A percentile compares a stretch with the other conserved stretches of the same genome.
phyloP scores from a whole-genome alignment of 768 basidiomycete species.

The Hydnomerulius pinastri region DNA sequence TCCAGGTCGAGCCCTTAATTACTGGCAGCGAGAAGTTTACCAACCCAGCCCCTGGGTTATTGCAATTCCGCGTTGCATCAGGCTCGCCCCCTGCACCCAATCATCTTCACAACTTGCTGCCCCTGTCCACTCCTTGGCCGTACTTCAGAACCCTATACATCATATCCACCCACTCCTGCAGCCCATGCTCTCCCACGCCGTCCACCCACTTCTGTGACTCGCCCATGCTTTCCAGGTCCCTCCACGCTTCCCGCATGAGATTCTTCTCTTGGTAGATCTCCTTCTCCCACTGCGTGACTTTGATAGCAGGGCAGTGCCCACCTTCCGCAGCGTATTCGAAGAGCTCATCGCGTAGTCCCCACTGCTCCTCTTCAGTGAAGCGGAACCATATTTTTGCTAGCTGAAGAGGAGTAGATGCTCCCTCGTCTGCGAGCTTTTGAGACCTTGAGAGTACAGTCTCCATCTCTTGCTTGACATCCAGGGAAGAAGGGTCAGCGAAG shows the following conservation, averaged over 20 bases:
- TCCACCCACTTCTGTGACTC: constrained; percentile 61
- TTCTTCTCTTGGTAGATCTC: constrained; percentile 52
- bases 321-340: constrained; percentile 46
- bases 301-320: constrained; percentile 29
- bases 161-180: constrained; percentile 62
- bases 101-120: neutral
- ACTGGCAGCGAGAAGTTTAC: too few relatives aligned
- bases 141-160: constrained; percentile 37
- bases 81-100: neutral
- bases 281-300: constrained; percentile 57
- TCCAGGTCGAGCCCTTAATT: too few relatives aligned
- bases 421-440: constrained; percentile 37
- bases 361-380: constrained; percentile 56
- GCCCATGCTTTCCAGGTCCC: constrained; percentile 52
- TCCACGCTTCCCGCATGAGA: constrained; percentile 58
- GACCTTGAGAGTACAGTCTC: constrained; percentile 52
- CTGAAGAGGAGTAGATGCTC: constrained; percentile 35
- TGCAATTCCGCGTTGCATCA: neutral
- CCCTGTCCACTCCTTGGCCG: constrained; percentile 14
- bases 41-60: too few relatives aligned
- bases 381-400: constrained; percentile 61
- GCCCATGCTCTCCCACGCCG: constrained; percentile 60
- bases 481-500: constrained; percentile 50
- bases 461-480: constrained; percentile 52
- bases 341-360: constrained; percentile 65